These are phyloP conservation scores for Leccinum pachyderme DNA, from an alignment of 1,284 basidiomycete genomes.

Conservation along the genomic window DNA sequence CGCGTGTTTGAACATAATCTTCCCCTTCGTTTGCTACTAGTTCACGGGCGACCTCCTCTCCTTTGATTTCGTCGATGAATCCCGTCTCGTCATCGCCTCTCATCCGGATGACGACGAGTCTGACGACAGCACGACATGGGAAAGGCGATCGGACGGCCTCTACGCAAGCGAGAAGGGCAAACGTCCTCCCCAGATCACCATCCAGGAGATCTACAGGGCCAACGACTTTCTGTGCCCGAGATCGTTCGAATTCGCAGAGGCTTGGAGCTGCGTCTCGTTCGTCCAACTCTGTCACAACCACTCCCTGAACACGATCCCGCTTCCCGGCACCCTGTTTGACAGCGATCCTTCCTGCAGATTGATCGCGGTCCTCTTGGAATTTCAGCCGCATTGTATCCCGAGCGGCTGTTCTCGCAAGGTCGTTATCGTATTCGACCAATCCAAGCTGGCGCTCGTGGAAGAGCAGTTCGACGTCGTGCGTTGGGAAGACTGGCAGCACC, in stretches of 20 bases:
- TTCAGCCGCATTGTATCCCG: conserved; percentile 26
- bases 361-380: conserved; percentile 30
- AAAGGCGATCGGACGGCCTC: conserved; percentile 32
- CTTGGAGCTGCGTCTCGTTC: conserved; percentile 30
- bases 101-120: conserved; percentile 36
- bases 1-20: neutral
- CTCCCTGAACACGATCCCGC: conserved; percentile 14
- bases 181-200: conserved; percentile 29
- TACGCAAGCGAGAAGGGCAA: conserved; percentile 32
- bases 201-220: conserved; percentile 27
- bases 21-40: conserved; percentile 9
- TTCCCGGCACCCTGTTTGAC: conserved; percentile 31
- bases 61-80: conserved; percentile 33
- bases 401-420: conserved; percentile 34
- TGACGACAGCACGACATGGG: conserved; percentile 32
- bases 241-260: conserved; percentile 33
- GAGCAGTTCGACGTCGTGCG: conserved; percentile 23
- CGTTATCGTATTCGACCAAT: conserved; percentile 31
- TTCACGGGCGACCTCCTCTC: conserved; percentile 33
- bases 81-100: conserved; percentile 23
- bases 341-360: conserved; percentile 28
- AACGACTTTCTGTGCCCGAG: conserved; percentile 14
- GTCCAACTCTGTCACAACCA: conserved; percentile 34
- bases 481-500: conserved; percentile 35
- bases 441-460: conserved; percentile 17